phyloP scores from a whole-genome alignment of 2,329 filamentous ascomycete species.

The Fusarium scirpi region DNA sequence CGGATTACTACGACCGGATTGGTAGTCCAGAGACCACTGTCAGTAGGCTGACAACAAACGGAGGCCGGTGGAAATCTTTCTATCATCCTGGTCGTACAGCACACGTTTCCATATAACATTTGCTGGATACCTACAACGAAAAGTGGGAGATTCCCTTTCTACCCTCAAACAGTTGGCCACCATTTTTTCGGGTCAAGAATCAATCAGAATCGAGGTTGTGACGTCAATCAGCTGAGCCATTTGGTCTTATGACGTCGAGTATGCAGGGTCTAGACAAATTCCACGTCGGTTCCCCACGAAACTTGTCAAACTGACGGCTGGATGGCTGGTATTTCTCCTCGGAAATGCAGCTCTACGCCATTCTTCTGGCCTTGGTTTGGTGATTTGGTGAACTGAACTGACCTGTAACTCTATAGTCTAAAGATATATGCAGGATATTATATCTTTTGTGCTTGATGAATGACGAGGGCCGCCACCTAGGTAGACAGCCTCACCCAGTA shows the following conservation, averaged over 20 bases:
- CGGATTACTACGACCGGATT: neutral
- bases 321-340: constrained; percentile 23
- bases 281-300: constrained; percentile 27
- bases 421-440: constrained; percentile 15
- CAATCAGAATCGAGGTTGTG: constrained; percentile 19
- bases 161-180: neutral
- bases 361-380: constrained; percentile 26
- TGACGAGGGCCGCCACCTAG: constrained; percentile 28
- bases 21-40: neutral
- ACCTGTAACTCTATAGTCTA: constrained; percentile 10
- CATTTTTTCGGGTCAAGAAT: constrained; percentile 3
- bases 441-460: constrained; percentile 2
- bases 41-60: neutral
- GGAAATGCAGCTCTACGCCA: constrained; percentile 44
- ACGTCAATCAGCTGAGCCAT: constrained; percentile 42
- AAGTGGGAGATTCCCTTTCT: neutral
- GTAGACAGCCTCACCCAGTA: neutral
- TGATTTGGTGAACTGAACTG: constrained; percentile 23
- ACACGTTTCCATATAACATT: constrained; percentile 34
- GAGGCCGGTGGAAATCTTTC: neutral
- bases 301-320: constrained; percentile 19
- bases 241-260: constrained; percentile 43
- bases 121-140: neutral
- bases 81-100: constrained; percentile 7
- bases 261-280: constrained; percentile 41